Conservation (phyloP, 108 stramenopile genomes). For the Cyclotella choctawhatcheeana region DNA sequence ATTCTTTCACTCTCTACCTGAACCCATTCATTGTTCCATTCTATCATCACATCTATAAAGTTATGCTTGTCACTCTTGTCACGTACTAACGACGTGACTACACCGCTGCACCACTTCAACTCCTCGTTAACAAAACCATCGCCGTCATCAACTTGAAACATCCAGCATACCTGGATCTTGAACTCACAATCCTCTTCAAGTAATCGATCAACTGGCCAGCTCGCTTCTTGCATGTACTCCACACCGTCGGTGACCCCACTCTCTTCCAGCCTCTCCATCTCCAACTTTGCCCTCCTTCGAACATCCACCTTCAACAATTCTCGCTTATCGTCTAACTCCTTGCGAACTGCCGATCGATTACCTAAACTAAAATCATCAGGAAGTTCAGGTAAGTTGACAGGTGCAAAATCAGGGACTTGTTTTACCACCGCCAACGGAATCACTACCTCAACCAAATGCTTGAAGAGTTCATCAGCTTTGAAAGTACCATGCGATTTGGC, state of each 20-base stretch:
- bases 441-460: background rate
- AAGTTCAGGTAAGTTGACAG: background rate
- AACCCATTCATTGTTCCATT: no score
- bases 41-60: no score
- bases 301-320: background rate
- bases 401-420: background rate
- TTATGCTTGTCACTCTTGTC: no score
- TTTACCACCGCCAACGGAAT: background rate
- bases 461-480: background rate
- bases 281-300: background rate
- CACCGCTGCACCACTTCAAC: no score
- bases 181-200: background rate
- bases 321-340: background rate
- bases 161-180: background rate
- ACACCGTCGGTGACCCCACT: background rate
- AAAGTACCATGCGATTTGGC: background rate
- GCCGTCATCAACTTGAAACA: no score
- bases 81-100: no score
- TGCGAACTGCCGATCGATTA: background rate
- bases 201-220: background rate
- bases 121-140: no score
- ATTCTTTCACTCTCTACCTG: no score
- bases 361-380: background rate
- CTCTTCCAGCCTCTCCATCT: background rate
- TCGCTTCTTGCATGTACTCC: slow-evolving; percentile 1